phyloP scores from a whole-genome alignment of 2,329 filamentous ascomycete species.

The Fusarium tuaranense region DNA sequence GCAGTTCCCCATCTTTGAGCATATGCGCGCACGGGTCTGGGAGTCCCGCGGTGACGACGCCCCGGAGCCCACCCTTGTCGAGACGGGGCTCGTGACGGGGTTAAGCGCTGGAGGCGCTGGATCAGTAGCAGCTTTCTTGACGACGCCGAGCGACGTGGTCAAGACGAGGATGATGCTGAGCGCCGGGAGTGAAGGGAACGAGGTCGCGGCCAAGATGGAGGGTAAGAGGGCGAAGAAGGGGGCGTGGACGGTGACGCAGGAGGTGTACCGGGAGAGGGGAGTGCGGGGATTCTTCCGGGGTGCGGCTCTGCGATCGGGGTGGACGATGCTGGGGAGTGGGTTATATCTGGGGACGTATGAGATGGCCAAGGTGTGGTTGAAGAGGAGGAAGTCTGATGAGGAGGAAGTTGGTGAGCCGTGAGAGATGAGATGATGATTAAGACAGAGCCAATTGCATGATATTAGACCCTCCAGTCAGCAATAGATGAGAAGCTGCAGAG shows the following conservation, averaged over 20 bases:
- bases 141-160: slow-evolving; percentile 89
- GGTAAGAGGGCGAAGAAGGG: slow-evolving; percentile 53
- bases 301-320: slow-evolving; percentile 76
- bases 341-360: slow-evolving; percentile 91
- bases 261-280: slow-evolving; percentile 76
- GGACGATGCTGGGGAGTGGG: slow-evolving; percentile 86
- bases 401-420: slow-evolving; percentile 52
- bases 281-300: slow-evolving; percentile 82
- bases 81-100: slow-evolving; percentile 79
- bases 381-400: slow-evolving; percentile 53
- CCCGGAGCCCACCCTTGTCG: slow-evolving; percentile 58
- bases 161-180: slow-evolving; percentile 91
- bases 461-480: background rate
- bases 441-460: background rate
- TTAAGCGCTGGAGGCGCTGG: slow-evolving; percentile 80
- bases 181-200: slow-evolving; percentile 52
- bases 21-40: slow-evolving; percentile 69
- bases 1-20: slow-evolving; percentile 90
- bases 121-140: slow-evolving; percentile 80
- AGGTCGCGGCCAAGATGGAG: slow-evolving; percentile 37
- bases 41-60: slow-evolving; percentile 43
- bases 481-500: slow-evolving; percentile 2
- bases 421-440: slow-evolving; percentile 14
- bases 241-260: slow-evolving; percentile 70
- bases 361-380: slow-evolving; percentile 76